Conservation (phyloP, 192 early-diverging fungal genomes). For the Backusella tarrabulga region DNA sequence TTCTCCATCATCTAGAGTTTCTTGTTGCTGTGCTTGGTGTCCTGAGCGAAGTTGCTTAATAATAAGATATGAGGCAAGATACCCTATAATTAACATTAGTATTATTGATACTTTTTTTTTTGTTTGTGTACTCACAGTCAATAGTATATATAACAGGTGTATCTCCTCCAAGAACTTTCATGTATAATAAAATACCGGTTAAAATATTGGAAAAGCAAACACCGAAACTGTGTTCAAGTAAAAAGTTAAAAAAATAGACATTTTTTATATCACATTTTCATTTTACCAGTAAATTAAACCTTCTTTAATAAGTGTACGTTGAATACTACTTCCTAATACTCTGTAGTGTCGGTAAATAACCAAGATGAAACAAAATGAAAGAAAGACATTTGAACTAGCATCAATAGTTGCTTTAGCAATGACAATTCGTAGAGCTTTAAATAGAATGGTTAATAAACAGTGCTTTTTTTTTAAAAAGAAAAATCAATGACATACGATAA, state of each 20-base stretch:
- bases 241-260: background rate
- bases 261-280: background rate
- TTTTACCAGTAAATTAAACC: slow-evolving; percentile 34
- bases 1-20: background rate
- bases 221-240: slow-evolving; percentile 23
- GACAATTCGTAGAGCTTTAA: slow-evolving; percentile 19
- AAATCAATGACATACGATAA: slow-evolving; percentile 19
- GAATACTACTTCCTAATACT: slow-evolving; percentile 29
- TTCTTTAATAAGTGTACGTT: slow-evolving; percentile 29
- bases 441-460: background rate
- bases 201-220: slow-evolving; percentile 31
- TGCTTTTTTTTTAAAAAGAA: background rate
- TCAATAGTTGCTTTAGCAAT: slow-evolving; percentile 26
- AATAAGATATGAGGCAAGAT: slow-evolving; percentile 26
- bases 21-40: background rate
- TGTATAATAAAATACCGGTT: slow-evolving; percentile 20
- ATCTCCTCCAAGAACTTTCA: slow-evolving; percentile 24
- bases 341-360: slow-evolving; percentile 34
- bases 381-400: slow-evolving; percentile 24
- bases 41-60: slow-evolving; percentile 20
- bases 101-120: background rate
- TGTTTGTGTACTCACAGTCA: slow-evolving; percentile 23
- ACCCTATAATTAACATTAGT: slow-evolving; percentile 12
- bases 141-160: slow-evolving; percentile 35
- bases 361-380: slow-evolving; percentile 31